Base-by-base conservation (phyloP, 768 basidiomycete genomes). In the Boletus barrowsii region DNA sequence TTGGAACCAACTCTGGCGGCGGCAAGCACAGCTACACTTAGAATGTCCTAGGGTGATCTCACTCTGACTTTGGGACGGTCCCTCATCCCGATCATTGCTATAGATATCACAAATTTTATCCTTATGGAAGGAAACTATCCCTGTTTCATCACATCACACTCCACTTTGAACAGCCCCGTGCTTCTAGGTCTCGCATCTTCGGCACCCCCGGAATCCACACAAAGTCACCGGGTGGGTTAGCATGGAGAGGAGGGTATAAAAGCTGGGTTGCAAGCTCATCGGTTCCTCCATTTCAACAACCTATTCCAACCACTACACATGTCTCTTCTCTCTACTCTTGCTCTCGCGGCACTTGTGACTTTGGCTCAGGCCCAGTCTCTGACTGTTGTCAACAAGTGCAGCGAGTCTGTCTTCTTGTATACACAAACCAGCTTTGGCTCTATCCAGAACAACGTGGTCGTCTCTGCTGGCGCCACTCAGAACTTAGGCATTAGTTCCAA, bases 401-500 rank as follows among this genome's bases (percentile, higher is more conserved):
- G 35, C 22, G 54, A 71, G 26, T 36, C 61, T 3, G 70, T 73
- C 42, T 57, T 73, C 41, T 58, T 73, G 36, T 64, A 42, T 24
- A 73, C 69, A 0, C 62, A 66, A 55, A 72, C 37, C 20, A 71
- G 69, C 49, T 70, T 35, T 14, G 69, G 69, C 32, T 41, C 22
- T 30, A 61, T 71, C 43, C 8, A 29, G 2, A 73, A 68, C 60
- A 49, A 72, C 32, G 58, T 72, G 37, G 58, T 47, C 33, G 53
- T 71, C 18, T 52, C 35, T 36, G 51, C 56, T 22, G 72, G 66
- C 18, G 58, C 49, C 22, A 68, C 58, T 32, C 18, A 30, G 39
- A 62, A 73, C 64, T 7, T 68, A 58, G 68, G 62, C 33, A 69
- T 69, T 10, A 71, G 65, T 37, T 60, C 62, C 46, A 49, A 69